A percentile compares a stretch with the other conserved stretches of the same genome.
phyloP scores from a whole-genome alignment of 1,139 yeast species.

The Debaryomyces fabryi region DNA sequence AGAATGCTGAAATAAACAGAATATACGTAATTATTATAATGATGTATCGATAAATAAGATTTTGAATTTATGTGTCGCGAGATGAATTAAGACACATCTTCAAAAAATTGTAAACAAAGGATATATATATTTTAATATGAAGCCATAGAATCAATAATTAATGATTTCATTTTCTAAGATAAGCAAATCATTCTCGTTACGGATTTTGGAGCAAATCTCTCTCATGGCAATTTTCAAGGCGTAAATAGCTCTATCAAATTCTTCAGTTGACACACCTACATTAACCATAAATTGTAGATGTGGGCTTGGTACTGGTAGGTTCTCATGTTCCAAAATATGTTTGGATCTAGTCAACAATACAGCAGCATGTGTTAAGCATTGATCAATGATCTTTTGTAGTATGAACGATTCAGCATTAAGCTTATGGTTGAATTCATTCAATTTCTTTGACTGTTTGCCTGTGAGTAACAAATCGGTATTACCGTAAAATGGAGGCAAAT shows the following conservation, averaged over 20 bases:
- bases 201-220: constrained; percentile 21
- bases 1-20: constrained; percentile 31
- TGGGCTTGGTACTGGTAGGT: constrained; percentile 70
- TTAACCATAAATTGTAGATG: constrained; percentile 67
- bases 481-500: constrained; percentile 54
- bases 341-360: constrained; percentile 73
- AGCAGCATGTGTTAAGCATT: constrained; percentile 49
- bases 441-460: constrained; percentile 39
- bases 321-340: constrained; percentile 71
- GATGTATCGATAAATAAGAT: not conserved
- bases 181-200: constrained; percentile 21
- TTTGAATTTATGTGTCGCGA: constrained; percentile 2
- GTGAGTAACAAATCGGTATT: constrained; percentile 38
- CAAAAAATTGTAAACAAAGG: not conserved
- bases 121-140: not conserved
- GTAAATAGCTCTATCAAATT: constrained; percentile 37
- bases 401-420: constrained; percentile 64
- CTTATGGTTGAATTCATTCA: constrained; percentile 41
- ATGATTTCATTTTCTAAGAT: constrained; percentile 24
- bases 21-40: not conserved
- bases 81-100: constrained; percentile 4
- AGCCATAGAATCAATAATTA: constrained; percentile 11
- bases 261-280: constrained; percentile 55
- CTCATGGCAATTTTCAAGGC: constrained; percentile 22
- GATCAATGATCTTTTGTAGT: constrained; percentile 65